Evolutionary conservation across 2,329 filamentous ascomycete genomes (phyloP), one percentile per base, ranked within the genome.

Genomic region (Fusarium equiseti): DNA sequence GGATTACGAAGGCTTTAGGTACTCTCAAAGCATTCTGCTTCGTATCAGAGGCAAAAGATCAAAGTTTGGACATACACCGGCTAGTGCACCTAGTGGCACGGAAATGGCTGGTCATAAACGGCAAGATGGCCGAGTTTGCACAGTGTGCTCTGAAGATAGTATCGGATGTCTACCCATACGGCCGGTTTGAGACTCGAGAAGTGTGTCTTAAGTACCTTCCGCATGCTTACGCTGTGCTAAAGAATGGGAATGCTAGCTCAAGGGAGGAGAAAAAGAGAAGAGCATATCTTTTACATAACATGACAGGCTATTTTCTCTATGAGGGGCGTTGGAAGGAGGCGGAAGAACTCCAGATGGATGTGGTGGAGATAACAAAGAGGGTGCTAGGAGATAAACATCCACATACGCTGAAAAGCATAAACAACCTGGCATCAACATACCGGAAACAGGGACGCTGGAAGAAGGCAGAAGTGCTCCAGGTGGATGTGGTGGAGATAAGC

Each of bases 21-120:
- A 32, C 49, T 4, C 67, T 80, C 0, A 77, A 76, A 45, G 77
- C 76, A 3, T 79, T 77, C 43, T 78, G 74, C 11, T 76, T 78
- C 38, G 32, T 78, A 1, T 54, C 48, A 0, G 70, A 72, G 29
- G 68, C 57, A 10, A 73, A 68, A 2, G 50, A 44, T 13, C 22
- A 63, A 2, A 54, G 22, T 20, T 64, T 76, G 1, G 65, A 77
- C 38, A 77, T 81, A 70, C 79, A 81, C 51, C 75, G 77, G 8
- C 76, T 81, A 0, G 78, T 81, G 7, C 79, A 81, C 35, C 52
- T 80, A 32, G 74, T 77, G 2, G 77, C 77, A 0, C 77, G 64
- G 8, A 79, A 76, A 46, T 80, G 78, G 73, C 72, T 81, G 6
- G 22, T 32, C 13, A 53, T 43, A 3, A 66, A 71, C 29, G 64